Percentiles rank a stretch among this genome's conserved stretches.
phyloP scores from a whole-genome alignment of 495 filamentous ascomycete species.

The Usnea hakonensis region DNA sequence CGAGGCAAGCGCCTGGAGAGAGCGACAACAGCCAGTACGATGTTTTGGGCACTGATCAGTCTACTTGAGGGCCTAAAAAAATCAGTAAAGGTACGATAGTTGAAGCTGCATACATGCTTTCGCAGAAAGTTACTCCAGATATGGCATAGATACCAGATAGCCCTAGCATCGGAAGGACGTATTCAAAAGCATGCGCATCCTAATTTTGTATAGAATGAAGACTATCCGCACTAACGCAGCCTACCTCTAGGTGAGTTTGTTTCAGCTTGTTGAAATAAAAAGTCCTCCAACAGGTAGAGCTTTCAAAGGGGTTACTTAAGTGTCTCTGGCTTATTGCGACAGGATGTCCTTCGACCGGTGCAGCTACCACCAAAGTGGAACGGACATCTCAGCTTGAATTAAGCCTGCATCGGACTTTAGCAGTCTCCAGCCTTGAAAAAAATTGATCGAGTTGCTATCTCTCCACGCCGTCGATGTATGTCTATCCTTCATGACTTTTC shows the following conservation, averaged over 20 bases:
- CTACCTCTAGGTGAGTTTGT: background rate
- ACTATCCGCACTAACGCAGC: too few species aligned
- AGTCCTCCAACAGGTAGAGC: background rate
- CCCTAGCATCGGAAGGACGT: background rate
- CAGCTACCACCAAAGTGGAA: background rate
- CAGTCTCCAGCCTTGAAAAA: too few species aligned
- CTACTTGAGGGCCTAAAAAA: constrained; percentile 3
- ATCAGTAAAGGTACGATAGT: background rate
- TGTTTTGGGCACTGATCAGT: constrained; percentile 39
- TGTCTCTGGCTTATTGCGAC: background rate
- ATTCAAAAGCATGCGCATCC: background rate
- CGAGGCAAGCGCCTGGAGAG: constrained; percentile 35
- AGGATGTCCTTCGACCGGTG: background rate
- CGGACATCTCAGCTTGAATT: background rate
- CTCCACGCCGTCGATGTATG: background rate
- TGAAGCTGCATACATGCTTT: background rate
- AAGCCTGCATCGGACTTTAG: background rate
- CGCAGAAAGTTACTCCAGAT: background rate
- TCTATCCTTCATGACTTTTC: background rate
- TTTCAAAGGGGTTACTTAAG: background rate
- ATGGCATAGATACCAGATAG: background rate
- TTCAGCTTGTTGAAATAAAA: background rate
- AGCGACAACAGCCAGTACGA: constrained; percentile 37
- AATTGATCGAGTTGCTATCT: background rate
- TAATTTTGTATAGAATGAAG: background rate